Base-by-base conservation (phyloP, 1,139 yeast species). In the Kluyveromyces marxianus region DNA sequence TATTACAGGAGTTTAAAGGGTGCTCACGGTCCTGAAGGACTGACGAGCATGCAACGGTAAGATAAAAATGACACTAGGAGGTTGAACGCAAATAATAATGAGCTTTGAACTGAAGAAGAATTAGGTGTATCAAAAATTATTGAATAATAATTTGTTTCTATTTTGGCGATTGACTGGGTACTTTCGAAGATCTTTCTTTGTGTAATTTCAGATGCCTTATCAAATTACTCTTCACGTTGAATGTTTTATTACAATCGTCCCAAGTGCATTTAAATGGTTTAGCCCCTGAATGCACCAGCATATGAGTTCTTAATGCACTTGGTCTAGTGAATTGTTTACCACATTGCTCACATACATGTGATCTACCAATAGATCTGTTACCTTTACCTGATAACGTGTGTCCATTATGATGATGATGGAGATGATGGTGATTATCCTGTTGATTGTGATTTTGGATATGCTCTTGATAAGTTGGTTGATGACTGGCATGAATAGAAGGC, bases 191-290 rank as follows among this genome's bases (percentile, higher is more conserved):
- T 14, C 21, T 14, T 36, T 39, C 33, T 29, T 41, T 37, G 36
- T 45, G 48, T 7, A 36, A 31, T 60, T 77, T 79, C 55, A 75
- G 75, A 63, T 87, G 96, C 54, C 96, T 70, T 7, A 86, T 74
- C 80, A 87, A 87, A 77, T 62, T 87, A 87, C 32, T 89, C 80
- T 51, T 86, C 77, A 87, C 96, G 29, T 81, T 75, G 62, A 87
- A 87, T 14, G 71, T 58, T 52, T 83, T 77, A 0, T 80, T 81
- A 64, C 96, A 87, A 14, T 74, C 75, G 1, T 67, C 68, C 75
- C 81, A 77, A 8, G 76, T 75, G 60, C 96, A 87, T 49, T 67
- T 68, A 66, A 76, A 85, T 26, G 92, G 86, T 62, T 84, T 85
- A 58, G 83, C 92, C 2, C 2, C 96, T 0, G 95, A 86, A 61